Conservation (phyloP, 2,329 filamentous ascomycete genomes). For the Alternaria sp. region DNA sequence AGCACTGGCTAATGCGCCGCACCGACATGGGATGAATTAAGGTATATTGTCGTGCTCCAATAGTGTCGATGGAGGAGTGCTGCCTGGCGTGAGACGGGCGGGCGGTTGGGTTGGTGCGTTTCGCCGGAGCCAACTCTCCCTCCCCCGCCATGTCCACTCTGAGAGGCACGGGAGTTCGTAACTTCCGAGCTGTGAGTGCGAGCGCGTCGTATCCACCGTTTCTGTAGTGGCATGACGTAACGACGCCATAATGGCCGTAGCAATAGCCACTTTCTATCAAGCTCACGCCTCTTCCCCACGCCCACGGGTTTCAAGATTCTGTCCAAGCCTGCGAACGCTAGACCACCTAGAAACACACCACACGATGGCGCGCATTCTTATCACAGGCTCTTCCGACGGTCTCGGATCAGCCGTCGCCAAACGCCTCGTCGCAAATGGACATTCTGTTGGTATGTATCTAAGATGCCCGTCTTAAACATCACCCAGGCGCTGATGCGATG, state of each 20-base stretch:
- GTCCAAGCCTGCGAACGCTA: background rate
- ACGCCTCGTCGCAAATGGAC: conserved; percentile 58
- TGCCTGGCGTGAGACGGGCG: background rate
- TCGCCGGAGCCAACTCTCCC: background rate
- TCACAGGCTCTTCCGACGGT: conserved; percentile 66
- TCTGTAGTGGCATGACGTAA: background rate
- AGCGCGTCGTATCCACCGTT: background rate
- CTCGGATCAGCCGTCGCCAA: conserved; percentile 61
- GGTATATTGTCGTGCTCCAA: background rate
- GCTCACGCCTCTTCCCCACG: background rate
- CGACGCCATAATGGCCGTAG: background rate
- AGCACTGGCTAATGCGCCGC: background rate
- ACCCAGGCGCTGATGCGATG: background rate
- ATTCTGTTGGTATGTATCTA: conserved; percentile 51
- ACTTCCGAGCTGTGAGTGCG: background rate
- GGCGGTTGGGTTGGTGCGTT: background rate
- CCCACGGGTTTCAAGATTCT: background rate
- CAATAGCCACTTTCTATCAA: background rate
- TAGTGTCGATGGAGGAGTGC: background rate
- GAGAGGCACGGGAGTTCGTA: background rate
- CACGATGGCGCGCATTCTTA: conserved; percentile 57
- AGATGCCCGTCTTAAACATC: no score
- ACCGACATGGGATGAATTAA: background rate
- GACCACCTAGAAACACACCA: background rate
- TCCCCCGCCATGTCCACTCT: background rate